Conservation (phyloP, 2,329 filamentous ascomycete genomes). For the Fonsecaea erecta region DNA sequence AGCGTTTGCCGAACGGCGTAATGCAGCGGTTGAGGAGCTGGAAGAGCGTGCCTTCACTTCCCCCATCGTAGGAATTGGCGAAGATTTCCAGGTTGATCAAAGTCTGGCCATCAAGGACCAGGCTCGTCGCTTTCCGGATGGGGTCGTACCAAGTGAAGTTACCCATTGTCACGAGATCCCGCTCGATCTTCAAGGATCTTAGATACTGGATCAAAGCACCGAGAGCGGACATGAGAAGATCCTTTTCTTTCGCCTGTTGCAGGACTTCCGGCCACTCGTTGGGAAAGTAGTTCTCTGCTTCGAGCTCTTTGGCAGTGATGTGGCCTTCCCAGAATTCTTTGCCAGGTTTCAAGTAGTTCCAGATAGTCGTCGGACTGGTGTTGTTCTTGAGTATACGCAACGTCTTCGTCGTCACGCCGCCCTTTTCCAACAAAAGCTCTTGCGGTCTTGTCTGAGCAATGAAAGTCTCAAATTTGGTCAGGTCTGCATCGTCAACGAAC, state of each 20-base stretch:
- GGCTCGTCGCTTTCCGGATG: conserved; percentile 84
- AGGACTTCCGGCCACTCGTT: conserved; percentile 80
- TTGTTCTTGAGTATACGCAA: conserved; percentile 95
- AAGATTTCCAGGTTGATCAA: conserved; percentile 98
- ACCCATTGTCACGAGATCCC: conserved; percentile 81
- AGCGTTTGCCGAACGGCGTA: conserved; percentile 93
- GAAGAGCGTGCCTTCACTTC: conserved; percentile 84
- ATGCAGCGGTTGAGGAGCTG: conserved; percentile 89
- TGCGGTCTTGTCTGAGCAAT: conserved; percentile 89
- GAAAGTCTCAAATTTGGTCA: conserved; percentile 97
- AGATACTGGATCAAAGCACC: conserved; percentile 89
- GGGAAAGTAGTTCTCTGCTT: conserved; percentile 77
- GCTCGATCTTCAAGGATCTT: conserved; percentile 82
- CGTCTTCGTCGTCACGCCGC: conserved; percentile 81
- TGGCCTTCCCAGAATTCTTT: conserved; percentile 93
- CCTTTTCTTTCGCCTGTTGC: conserved; percentile 73
- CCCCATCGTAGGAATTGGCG: conserved; percentile 86
- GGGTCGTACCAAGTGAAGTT: conserved; percentile 93
- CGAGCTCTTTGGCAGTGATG: conserved; percentile 78
- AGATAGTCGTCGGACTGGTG: conserved; percentile 87
- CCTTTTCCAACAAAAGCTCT: conserved; percentile 88
- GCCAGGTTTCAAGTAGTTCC: conserved; percentile 86
- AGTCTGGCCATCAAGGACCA: conserved; percentile 93
- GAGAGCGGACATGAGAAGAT: conserved; percentile 85
- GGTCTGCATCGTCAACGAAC: conserved; percentile 86